Percentiles rank a stretch among this genome's conserved stretches.
phyloP scores from a whole-genome alignment of 257 asterid species.

The Nicotiana tomentosiformis region DNA sequence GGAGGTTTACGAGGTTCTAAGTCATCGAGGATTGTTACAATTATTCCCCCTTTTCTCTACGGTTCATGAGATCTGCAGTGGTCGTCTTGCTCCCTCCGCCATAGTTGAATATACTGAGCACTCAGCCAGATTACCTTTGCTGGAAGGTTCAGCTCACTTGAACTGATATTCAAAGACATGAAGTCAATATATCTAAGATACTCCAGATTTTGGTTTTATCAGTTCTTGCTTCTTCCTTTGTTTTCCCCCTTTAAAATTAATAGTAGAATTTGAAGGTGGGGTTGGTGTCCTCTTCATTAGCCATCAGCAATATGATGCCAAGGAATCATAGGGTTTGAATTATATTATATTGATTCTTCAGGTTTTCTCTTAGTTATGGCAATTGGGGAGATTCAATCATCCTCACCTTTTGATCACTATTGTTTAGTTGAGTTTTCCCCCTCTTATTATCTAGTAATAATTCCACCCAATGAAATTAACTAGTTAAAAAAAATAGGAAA shows the following conservation, averaged over 20 bases:
- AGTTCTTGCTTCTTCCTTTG: background rate
- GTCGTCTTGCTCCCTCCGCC: slow-evolving; percentile 72
- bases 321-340: background rate
- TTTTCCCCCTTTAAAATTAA: background rate
- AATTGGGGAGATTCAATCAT: background rate
- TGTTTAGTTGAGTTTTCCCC: background rate
- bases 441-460: background rate
- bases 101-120: slow-evolving; percentile 64
- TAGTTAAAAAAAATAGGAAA: background rate
- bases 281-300: background rate
- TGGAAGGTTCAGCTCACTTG: slow-evolving; percentile 45
- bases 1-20: slow-evolving; percentile 73
- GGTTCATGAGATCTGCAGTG: slow-evolving; percentile 80
- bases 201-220: background rate
- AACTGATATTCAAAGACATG: slow-evolving; percentile 1
- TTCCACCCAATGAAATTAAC: background rate
- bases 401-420: background rate
- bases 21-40: slow-evolving; percentile 77
- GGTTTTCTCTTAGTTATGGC: background rate
- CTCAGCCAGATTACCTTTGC: slow-evolving; percentile 42
- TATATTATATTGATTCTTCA: background rate
- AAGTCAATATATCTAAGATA: background rate
- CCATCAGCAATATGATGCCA: background rate
- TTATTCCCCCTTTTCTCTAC: slow-evolving; percentile 83
- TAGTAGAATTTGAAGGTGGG: background rate